A percentile compares a stretch with the other conserved stretches of the same genome.
These are phyloP conservation scores for Coemansia reversa DNA, from an alignment of 192 early-diverging fungal genomes.

Conservation along the genomic window DNA sequence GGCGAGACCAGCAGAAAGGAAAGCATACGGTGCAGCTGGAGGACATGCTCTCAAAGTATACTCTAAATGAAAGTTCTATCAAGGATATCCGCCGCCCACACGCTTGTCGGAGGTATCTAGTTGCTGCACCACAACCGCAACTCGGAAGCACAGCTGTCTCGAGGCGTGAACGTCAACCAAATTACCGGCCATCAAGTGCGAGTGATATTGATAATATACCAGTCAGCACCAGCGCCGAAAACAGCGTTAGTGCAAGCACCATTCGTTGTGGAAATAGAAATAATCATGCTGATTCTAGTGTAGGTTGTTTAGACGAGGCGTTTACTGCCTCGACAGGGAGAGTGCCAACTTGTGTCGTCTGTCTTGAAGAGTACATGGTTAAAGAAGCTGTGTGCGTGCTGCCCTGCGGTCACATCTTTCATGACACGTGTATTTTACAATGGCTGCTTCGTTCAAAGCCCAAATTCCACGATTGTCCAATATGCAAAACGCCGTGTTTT, in stretches of 20 bases:
- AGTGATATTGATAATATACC: background rate
- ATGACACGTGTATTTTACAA: constrained; percentile 60
- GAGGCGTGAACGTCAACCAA: constrained; percentile 8
- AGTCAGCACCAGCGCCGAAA: too few species aligned
- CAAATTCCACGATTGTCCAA: constrained; percentile 47
- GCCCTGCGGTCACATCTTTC: constrained; percentile 65
- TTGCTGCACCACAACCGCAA: background rate
- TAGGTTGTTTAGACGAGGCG: background rate
- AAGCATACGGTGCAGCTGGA: constrained; percentile 1
- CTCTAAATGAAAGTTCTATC: constrained; percentile 21
- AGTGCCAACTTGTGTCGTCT: constrained; percentile 60
- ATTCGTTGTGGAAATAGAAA: background rate
- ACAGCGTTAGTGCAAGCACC: background rate
- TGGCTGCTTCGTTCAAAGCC: constrained; percentile 39
- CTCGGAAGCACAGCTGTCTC: background rate
- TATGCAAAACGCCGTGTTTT: constrained; percentile 46
- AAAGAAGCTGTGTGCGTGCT: constrained; percentile 61
- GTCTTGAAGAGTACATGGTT: constrained; percentile 61
- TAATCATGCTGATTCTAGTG: background rate
- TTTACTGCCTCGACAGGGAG: background rate
- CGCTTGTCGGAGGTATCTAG: constrained; percentile 24
- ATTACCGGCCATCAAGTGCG: background rate
- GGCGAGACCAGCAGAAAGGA: background rate
- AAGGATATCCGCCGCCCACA: constrained; percentile 31
- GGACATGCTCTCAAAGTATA: constrained; percentile 29